A percentile compares a stretch with the other conserved stretches of the same genome.
phyloP scores from a whole-genome alignment of 2,329 filamentous ascomycete genomes.

The Cercospora sp. region DNA sequence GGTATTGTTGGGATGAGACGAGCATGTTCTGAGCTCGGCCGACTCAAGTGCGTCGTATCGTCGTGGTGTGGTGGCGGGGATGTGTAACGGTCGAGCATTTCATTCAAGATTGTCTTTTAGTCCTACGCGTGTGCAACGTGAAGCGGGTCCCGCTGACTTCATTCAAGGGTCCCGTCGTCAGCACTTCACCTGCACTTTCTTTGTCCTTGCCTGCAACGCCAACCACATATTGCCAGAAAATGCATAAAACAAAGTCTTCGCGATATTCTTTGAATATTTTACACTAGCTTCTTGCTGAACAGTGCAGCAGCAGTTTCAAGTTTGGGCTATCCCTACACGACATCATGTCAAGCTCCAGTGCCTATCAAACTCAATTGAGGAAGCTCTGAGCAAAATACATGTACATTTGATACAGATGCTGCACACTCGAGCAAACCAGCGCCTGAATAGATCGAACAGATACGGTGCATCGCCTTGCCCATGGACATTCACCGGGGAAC shows the following conservation, averaged over 20 bases:
- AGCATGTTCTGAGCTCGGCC: background rate
- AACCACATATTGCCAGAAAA: background rate
- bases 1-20: background rate
- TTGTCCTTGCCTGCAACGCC: background rate
- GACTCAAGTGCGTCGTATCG: background rate
- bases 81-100: background rate
- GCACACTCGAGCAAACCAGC: background rate
- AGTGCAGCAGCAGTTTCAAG: background rate
- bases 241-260: background rate
- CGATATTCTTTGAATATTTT: background rate
- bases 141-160: conserved; percentile 8
- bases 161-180: background rate
- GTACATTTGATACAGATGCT: background rate
- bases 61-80: background rate
- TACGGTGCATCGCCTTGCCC: background rate
- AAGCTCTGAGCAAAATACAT: background rate
- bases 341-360: background rate
- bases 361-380: background rate
- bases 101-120: background rate
- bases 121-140: background rate
- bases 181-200: background rate
- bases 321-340: background rate
- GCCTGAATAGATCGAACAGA: background rate
- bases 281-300: background rate
- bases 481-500: background rate